Conservation (phyloP, 805 yeast species). For the Wickerhamomyces tratensis region DNA sequence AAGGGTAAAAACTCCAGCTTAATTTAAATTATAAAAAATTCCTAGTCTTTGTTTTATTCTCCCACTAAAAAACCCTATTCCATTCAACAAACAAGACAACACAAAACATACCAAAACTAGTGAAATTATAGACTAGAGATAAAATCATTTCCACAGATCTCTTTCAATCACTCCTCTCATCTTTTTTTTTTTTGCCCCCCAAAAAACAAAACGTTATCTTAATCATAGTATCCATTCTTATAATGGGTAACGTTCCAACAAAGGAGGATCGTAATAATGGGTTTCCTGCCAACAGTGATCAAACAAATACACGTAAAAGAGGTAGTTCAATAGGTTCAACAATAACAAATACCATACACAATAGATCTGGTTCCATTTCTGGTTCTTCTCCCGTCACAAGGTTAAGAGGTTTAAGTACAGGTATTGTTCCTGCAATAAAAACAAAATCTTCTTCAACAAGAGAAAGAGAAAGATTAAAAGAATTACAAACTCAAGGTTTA, state of each 20-base stretch:
- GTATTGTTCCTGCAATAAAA: background rate
- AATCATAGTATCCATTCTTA: too few species aligned
- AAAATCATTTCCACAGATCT: too few species aligned
- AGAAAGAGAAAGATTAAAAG: slow-evolving; percentile 45
- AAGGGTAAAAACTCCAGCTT: too few species aligned
- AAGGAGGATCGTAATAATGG: slow-evolving; percentile 26
- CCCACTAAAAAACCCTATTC: too few species aligned
- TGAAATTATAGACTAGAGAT: too few species aligned
- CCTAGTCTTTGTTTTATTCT: too few species aligned
- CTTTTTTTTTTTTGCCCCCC: too few species aligned
- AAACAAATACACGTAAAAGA: slow-evolving; percentile 7
- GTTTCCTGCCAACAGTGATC: background rate
- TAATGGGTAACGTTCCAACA: slow-evolving; percentile 40
- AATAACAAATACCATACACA: slow-evolving; percentile 3
- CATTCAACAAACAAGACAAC: too few species aligned
- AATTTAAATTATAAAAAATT: too few species aligned
- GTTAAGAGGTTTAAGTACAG: slow-evolving; percentile 1
- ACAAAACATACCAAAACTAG: too few species aligned
- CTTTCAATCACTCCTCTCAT: too few species aligned
- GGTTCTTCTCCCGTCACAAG: slow-evolving; percentile 3
- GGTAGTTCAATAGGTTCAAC: slow-evolving; percentile 8
- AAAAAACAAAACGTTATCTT: too few species aligned
- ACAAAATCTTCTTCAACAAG: slow-evolving; percentile 27
- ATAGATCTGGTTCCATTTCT: background rate
- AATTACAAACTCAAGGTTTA: slow-evolving; percentile 44